Conservation (phyloP, 768 basidiomycete genomes). For the Pleurotus citrinopileatus region DNA sequence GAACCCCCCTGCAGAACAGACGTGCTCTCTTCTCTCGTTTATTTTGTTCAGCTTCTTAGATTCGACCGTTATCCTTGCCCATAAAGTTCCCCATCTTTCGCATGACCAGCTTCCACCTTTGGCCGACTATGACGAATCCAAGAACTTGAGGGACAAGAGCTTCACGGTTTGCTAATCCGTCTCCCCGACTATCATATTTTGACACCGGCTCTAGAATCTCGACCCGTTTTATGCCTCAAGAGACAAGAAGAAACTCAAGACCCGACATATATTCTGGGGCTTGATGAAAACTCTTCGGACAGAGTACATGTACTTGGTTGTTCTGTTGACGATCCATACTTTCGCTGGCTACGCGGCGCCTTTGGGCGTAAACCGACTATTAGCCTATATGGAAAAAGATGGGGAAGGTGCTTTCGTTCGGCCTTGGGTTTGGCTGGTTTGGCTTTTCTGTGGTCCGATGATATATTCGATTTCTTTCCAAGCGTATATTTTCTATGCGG, state of each 20-base stretch:
- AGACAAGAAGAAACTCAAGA: conserved; percentile 19
- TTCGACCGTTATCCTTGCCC: conserved; percentile 40
- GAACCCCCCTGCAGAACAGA: conserved; percentile 44
- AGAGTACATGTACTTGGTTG: conserved; percentile 15
- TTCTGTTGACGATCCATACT: conserved; percentile 11
- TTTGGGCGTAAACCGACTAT: conserved; percentile 15
- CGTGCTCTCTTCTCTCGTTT: conserved; percentile 42
- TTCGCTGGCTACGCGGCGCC: conserved; percentile 13
- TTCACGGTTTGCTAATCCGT: conserved; percentile 11
- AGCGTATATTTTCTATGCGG: conserved; percentile 40
- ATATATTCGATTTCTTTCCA: conserved; percentile 35
- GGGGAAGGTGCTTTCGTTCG: conserved; percentile 37
- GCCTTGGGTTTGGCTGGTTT: conserved; percentile 52
- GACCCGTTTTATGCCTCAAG: conserved; percentile 16
- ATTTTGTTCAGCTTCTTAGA: conserved; percentile 55
- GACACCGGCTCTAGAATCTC: conserved; percentile 11
- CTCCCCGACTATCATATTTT: not conserved
- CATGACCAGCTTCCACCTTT: conserved; percentile 58
- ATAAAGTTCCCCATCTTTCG: conserved; percentile 40
- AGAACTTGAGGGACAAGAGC: conserved; percentile 13
- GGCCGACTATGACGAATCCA: conserved; percentile 49
- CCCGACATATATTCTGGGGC: conserved; percentile 30
- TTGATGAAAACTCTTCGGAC: conserved; percentile 21
- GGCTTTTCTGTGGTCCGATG: conserved; percentile 36
- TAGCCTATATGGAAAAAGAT: conserved; percentile 42